phyloP scores from a whole-genome alignment of 2,329 filamentous ascomycete genomes.

The Aspergillus tanneri region DNA sequence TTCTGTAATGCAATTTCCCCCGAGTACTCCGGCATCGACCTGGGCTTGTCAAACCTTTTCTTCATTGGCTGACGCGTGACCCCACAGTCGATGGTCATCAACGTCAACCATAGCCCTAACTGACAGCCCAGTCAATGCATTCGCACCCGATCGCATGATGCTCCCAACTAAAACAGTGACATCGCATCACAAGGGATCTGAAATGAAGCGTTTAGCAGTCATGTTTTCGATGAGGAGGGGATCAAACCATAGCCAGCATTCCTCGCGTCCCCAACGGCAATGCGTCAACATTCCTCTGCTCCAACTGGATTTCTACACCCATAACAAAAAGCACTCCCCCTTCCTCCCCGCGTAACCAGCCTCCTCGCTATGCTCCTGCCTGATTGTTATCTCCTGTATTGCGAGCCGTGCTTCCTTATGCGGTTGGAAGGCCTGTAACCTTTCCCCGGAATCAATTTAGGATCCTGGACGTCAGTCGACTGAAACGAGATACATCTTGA shows the following conservation, averaged over 20 bases:
- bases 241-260: slow-evolving; percentile 30
- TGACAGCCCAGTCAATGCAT: not conserved
- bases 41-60: too few relatives aligned
- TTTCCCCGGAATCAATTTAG: not conserved
- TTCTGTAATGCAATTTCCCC: too few relatives aligned
- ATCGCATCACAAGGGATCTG: not conserved
- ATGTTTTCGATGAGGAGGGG: slow-evolving; percentile 13
- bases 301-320: slow-evolving; percentile 18
- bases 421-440: slow-evolving; percentile 10
- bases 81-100: not conserved
- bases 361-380: slow-evolving; percentile 13
- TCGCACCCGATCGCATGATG: not conserved
- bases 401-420: slow-evolving; percentile 10
- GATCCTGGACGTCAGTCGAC: not conserved
- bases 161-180: not conserved
- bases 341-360: slow-evolving; percentile 12
- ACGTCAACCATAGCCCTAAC: not conserved
- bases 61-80: too few relatives aligned
- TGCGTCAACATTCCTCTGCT: slow-evolving; percentile 33
- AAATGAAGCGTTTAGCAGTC: not conserved
- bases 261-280: slow-evolving; percentile 26
- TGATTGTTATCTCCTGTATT: slow-evolving; percentile 11
- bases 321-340: slow-evolving; percentile 32
- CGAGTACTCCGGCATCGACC: too few relatives aligned
- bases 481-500: not conserved